Base-by-base conservation (phyloP, 495 filamentous ascomycete species). In the Xylaria palmicola region DNA sequence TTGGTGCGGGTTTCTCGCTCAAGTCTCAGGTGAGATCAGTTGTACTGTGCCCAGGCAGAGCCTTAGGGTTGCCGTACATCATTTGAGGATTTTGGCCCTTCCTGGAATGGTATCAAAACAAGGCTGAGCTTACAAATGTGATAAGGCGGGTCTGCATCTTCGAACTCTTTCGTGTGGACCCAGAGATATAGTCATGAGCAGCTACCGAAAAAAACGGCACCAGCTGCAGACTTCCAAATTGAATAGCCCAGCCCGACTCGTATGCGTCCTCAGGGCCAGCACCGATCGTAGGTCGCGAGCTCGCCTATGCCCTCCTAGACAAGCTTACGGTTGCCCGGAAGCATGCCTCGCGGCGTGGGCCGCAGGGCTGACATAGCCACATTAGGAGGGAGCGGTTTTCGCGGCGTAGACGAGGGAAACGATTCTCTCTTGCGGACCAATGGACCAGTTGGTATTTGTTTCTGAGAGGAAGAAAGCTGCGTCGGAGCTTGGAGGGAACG, bases 321-420 rank as follows among this genome's bases (percentile, higher is more conserved):
- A 51, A 50, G 56, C 45, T 59, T 39, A 41, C n/a, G 45, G 36
- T 36, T 2, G 43, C 34, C 45, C 17, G 13, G 51, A 55, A 43
- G 34, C 20, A 29, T n/a, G 10, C 0, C 36, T n/a, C 1, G 36
- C 19, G 17, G 57, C 24, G 17, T 43, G 9, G 17, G 34, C 36
- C 17, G 20, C 15, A 12, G 24, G 32, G n/a, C 22, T 29, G 10
- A 22, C 34, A n/a, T 19, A 34, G 10, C n/a, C n/a, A 43, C 8
- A 3, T 17, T n/a, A 22, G 9, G 24, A 50, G 43, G 6, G 12
- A 26, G 30, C 7, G 22, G 26, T 27, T 24, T 37, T n/a, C 15
- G 9, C 9, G 26, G 34, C 22, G 24, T 12, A 51, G 9, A 15
- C 7, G 10, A 6, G 32, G 4, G 5, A 15, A 43, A 6, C 8